A percentile compares a stretch with the other conserved stretches of the same genome.
Conservation (phyloP, 2,329 filamentous ascomycete genomes). For the Diaporthe sp. region DNA sequence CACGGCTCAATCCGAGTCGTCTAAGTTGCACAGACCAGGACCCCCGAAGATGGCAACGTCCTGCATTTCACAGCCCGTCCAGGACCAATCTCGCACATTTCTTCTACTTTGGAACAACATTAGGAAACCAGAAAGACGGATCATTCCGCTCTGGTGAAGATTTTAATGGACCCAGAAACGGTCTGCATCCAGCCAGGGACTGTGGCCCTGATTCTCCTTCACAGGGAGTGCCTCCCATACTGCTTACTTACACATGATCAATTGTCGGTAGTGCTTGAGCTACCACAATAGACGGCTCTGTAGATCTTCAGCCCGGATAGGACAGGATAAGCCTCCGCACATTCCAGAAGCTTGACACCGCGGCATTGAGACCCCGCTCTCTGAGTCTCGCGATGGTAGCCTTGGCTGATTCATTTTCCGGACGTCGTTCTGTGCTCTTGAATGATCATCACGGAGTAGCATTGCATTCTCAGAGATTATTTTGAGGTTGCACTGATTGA, state of each 20-base stretch:
- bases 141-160: not conserved
- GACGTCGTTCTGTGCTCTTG: not conserved
- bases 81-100: not conserved
- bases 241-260: not conserved
- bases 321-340: not conserved
- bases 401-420: not conserved
- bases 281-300: not conserved
- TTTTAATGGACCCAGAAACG: not conserved
- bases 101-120: not conserved
- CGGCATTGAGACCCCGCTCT: not conserved
- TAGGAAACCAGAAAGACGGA: not conserved
- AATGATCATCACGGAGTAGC: not conserved
- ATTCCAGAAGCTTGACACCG: conserved; percentile 1
- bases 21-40: not conserved
- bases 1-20: not conserved
- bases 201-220: not conserved
- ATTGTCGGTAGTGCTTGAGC: too few species aligned
- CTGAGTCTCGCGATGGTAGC: not conserved
- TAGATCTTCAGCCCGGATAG: not conserved
- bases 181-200: not conserved
- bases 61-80: not conserved
- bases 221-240: not conserved
- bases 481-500: conserved; percentile 1
- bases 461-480: not conserved
- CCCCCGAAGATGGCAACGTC: not conserved